Evolutionary conservation across 2,329 filamentous ascomycete genomes (phyloP).

Genomic region (Cercospora zeae-maydis): DNA sequence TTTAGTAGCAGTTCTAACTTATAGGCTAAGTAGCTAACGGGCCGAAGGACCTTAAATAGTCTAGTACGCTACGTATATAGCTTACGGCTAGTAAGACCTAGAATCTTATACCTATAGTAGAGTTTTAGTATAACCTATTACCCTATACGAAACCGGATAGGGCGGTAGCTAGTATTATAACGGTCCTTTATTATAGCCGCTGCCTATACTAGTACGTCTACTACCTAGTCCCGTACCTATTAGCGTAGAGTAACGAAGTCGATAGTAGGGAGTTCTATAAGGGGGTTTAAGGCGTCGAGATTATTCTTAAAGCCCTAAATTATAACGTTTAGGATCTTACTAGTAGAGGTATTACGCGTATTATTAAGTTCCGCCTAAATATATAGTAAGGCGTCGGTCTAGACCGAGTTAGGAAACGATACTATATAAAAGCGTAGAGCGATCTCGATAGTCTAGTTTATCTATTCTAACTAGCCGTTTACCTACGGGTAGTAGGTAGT

Average conservation of each 20-base stretch:
- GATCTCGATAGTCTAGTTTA: background rate
- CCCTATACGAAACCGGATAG: background rate
- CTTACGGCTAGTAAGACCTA: background rate
- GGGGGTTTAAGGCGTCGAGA: too few relatives aligned
- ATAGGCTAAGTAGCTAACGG: background rate
- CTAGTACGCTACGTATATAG: background rate
- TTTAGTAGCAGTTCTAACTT: too few relatives aligned
- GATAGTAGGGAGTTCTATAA: too few relatives aligned
- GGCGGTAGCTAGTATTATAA: background rate
- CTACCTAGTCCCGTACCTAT: too few relatives aligned
- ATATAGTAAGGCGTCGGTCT: background rate
- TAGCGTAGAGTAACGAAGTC: too few relatives aligned
- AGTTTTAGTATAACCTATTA: too few relatives aligned
- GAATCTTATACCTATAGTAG: too few relatives aligned
- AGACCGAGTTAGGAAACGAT: background rate
- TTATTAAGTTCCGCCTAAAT: background rate
- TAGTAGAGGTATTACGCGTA: too few relatives aligned
- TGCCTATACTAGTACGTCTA: too few relatives aligned
- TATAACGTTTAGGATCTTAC: too few relatives aligned
- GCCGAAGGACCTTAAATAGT: background rate
- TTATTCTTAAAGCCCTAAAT: too few relatives aligned
- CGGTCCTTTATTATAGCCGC: background rate
- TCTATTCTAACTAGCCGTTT: background rate
- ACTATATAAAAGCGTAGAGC: background rate
- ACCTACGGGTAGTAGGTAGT: background rate